Conservation (phyloP, 805 yeast genomes). For the Candida sphagnicola region DNA sequence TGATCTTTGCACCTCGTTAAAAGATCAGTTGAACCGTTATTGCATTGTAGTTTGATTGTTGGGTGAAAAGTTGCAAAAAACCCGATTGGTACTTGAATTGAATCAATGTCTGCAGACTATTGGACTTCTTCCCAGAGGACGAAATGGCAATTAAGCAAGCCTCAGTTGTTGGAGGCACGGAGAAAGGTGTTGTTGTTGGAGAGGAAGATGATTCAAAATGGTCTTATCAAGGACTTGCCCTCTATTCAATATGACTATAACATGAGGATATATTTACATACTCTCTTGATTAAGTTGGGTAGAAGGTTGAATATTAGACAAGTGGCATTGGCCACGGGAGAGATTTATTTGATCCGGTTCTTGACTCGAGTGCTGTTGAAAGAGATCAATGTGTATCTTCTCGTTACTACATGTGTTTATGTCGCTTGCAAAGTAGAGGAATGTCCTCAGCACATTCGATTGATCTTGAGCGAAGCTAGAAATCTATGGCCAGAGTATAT, state of each 20-base stretch:
- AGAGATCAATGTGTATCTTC: slow-evolving; percentile 77
- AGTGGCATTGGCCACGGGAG: slow-evolving; percentile 84
- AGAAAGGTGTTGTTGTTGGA: slow-evolving; percentile 37
- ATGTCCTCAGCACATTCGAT: slow-evolving; percentile 88
- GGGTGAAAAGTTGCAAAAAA: no score
- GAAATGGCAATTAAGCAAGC: slow-evolving; percentile 77
- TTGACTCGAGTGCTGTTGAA: slow-evolving; percentile 65
- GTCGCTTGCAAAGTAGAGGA: slow-evolving; percentile 94
- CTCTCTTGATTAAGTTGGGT: slow-evolving; percentile 70
- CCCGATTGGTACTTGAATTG: no score
- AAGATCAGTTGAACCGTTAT: no score
- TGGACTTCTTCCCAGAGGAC: slow-evolving; percentile 82
- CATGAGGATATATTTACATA: slow-evolving; percentile 76
- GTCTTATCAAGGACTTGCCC: slow-evolving; percentile 40
- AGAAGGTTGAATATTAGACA: slow-evolving; percentile 75
- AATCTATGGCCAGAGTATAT: slow-evolving; percentile 93
- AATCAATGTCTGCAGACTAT: slow-evolving; percentile 71
- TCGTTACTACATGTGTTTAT: slow-evolving; percentile 82
- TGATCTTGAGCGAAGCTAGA: slow-evolving; percentile 79
- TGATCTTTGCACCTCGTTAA: no score
- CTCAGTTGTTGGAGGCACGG: slow-evolving; percentile 48
- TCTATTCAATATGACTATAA: slow-evolving; percentile 51
- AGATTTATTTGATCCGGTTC: slow-evolving; percentile 77
- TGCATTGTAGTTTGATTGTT: no score
- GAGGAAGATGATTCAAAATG: slow-evolving; percentile 40